These are phyloP conservation scores for Exophiala sp. DNA, from an alignment of 2,329 filamentous ascomycete genomes.

Conservation along the genomic window DNA sequence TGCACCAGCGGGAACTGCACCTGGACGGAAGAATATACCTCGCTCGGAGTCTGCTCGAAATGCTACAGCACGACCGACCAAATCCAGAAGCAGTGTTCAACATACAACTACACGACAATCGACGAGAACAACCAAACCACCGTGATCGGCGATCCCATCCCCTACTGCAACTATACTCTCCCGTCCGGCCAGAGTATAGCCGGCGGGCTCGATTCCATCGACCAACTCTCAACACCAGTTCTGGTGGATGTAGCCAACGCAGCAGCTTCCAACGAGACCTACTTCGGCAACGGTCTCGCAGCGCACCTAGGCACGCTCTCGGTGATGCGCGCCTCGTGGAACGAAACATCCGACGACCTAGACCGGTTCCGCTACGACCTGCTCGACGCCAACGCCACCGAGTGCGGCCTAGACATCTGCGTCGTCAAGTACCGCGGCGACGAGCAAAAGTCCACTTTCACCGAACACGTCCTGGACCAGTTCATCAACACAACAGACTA, in stretches of 20 bases:
- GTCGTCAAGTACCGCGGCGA: no score
- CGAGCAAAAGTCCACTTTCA: neutral
- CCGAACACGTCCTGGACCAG: neutral
- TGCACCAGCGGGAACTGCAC: constrained; percentile 15
- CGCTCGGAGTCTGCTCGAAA: constrained; percentile 9
- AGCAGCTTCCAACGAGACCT: neutral
- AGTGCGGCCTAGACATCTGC: neutral
- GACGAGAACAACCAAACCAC: no score
- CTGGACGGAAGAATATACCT: constrained; percentile 7
- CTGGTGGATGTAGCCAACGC: neutral
- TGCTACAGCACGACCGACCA: constrained; percentile 9
- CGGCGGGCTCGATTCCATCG: neutral
- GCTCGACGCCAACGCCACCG: constrained; percentile 1
- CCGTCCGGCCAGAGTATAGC: constrained; percentile 1
- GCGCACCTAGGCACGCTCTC: neutral
- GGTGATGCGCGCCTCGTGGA: constrained; percentile 2
- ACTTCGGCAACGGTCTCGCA: neutral
- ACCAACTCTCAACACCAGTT: neutral
- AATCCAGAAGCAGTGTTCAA: constrained; percentile 5
- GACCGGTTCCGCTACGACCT: neutral
- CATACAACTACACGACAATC: neutral
- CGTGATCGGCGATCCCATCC: neutral
- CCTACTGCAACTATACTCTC: constrained; percentile 9
- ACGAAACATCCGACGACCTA: neutral
- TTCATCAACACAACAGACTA: constrained; percentile 3